phyloP scores from a whole-genome alignment of 768 basidiomycete species.

The Botryobasidium botryosum region DNA sequence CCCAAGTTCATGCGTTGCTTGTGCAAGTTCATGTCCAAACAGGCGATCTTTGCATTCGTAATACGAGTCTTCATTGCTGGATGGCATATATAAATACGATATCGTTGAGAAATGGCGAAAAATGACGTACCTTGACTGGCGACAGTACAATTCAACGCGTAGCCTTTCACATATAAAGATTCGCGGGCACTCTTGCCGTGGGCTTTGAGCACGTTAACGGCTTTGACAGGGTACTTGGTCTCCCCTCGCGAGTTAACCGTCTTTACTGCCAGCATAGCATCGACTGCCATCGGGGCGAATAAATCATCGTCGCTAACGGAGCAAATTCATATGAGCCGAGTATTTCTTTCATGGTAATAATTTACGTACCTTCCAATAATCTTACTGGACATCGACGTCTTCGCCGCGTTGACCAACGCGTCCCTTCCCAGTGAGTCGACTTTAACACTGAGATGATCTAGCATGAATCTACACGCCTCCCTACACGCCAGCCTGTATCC shows the following conservation, averaged over 20 bases:
- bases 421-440: slow-evolving; percentile 86
- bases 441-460: slow-evolving; percentile 90
- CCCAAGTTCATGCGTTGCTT: slow-evolving; percentile 97
- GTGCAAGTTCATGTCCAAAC: slow-evolving; percentile 93
- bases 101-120: not conserved
- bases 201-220: slow-evolving; percentile 95
- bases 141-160: slow-evolving; percentile 95
- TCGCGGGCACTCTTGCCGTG: slow-evolving; percentile 93
- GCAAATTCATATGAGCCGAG: slow-evolving; percentile 3
- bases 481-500: slow-evolving; percentile 93
- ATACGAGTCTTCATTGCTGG: slow-evolving; percentile 92
- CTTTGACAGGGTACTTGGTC: slow-evolving; percentile 97
- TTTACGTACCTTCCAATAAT: slow-evolving; percentile 81
- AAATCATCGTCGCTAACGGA: slow-evolving; percentile 76
- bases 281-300: slow-evolving; percentile 97
- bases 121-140: slow-evolving; percentile 75
- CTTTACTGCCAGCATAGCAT: slow-evolving; percentile 95
- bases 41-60: slow-evolving; percentile 88
- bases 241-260: slow-evolving; percentile 88
- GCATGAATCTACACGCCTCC: slow-evolving; percentile 96
- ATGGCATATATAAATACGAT: not conserved
- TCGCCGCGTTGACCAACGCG: slow-evolving; percentile 86
- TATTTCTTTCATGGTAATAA: not conserved
- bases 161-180: slow-evolving; percentile 86
- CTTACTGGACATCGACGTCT: slow-evolving; percentile 98